Conservation (phyloP, 1,284 basidiomycete species). For the Ceratobasidium sp. region DNA sequence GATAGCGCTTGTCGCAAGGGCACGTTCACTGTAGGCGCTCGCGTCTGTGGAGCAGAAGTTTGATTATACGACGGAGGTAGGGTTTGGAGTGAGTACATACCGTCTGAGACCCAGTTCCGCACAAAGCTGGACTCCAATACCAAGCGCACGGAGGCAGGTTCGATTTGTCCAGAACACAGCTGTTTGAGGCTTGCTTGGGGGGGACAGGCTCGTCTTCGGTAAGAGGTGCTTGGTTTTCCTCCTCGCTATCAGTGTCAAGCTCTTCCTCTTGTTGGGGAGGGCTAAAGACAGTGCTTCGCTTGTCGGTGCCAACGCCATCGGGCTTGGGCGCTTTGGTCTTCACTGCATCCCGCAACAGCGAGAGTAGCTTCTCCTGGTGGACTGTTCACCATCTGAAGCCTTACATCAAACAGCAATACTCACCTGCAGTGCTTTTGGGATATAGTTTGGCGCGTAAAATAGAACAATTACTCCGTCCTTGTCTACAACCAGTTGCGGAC, state of each 20-base stretch:
- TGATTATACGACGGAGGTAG: background rate
- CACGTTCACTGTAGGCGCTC: background rate
- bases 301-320: background rate
- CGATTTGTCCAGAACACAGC: background rate
- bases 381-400: background rate
- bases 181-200: too few species aligned
- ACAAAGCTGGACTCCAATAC: background rate
- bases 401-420: too few species aligned
- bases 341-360: background rate
- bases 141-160: background rate
- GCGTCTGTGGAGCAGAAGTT: background rate
- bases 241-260: background rate
- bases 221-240: too few species aligned
- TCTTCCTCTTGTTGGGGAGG: background rate
- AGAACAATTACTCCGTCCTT: background rate
- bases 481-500: background rate
- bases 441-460: background rate
- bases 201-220: too few species aligned
- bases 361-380: background rate
- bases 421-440: background rate
- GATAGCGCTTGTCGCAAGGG: background rate
- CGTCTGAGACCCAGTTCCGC: background rate
- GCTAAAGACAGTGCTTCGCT: background rate
- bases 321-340: background rate
- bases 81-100: too few species aligned